phyloP scores from a whole-genome alignment of 2,329 filamentous ascomycete genomes.

The Alternaria panax region DNA sequence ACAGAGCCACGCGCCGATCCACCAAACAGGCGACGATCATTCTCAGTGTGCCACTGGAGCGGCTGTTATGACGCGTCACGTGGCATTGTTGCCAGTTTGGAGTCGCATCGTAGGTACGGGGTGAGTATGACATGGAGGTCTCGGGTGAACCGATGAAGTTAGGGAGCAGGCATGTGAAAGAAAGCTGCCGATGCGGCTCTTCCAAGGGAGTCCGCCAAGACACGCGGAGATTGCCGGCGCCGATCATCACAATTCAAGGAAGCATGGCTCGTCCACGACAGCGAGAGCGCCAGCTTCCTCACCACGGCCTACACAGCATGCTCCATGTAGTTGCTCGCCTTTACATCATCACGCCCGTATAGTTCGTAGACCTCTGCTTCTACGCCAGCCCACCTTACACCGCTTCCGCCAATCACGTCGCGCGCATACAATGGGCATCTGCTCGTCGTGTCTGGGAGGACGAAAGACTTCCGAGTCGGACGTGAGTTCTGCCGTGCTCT shows the following conservation, averaged over 20 bases:
- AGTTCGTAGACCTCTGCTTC: background rate
- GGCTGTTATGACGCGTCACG: background rate
- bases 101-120: background rate
- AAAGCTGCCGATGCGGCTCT: constrained; percentile 1
- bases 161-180: background rate
- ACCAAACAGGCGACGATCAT: background rate
- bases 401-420: background rate
- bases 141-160: background rate
- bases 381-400: background rate
- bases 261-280: constrained; percentile 2
- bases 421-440: constrained; percentile 56
- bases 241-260: constrained; percentile 16
- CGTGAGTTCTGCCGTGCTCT: constrained; percentile 41
- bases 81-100: background rate
- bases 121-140: background rate
- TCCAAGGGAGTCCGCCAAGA: constrained; percentile 5
- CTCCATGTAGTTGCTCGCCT: constrained; percentile 11
- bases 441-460: constrained; percentile 58
- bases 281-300: constrained; percentile 21
- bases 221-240: constrained; percentile 5
- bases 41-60: background rate
- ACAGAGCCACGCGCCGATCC: background rate
- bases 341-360: constrained; percentile 9
- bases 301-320: constrained; percentile 23
- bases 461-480: constrained; percentile 54